A percentile compares a stretch with the other conserved stretches of the same genome.
phyloP scores from a whole-genome alignment of 2,329 filamentous ascomycete species.

The Monosporascus sp. region DNA sequence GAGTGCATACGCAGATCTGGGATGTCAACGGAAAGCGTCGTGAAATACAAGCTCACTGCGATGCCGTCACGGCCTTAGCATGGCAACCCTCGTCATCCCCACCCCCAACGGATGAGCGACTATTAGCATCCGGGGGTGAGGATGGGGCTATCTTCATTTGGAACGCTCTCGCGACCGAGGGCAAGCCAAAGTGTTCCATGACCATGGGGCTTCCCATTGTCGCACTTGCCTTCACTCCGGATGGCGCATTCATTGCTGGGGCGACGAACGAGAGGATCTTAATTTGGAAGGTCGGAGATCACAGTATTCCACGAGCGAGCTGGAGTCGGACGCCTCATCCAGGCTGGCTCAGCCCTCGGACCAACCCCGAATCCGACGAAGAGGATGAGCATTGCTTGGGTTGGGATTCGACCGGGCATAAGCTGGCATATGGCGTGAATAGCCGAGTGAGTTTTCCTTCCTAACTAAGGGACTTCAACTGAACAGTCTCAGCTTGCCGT shows the following conservation, averaged over 20 bases:
- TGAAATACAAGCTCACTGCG: conserved; percentile 54
- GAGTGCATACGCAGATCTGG: conserved; percentile 41
- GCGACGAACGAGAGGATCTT: conserved; percentile 53
- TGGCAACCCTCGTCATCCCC: conserved; percentile 52
- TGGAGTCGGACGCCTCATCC: conserved; percentile 52
- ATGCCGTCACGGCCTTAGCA: conserved; percentile 50
- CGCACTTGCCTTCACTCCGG: conserved; percentile 56
- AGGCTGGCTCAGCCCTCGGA: conserved; percentile 54
- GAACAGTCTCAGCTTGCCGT: conserved; percentile 37
- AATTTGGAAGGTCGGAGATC: conserved; percentile 60
- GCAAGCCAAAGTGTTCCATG: conserved; percentile 53
- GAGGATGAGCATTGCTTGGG: conserved; percentile 56
- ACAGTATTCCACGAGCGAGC: conserved; percentile 51
- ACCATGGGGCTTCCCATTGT: conserved; percentile 56
- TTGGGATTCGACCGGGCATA: conserved; percentile 58
- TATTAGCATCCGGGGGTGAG: conserved; percentile 57
- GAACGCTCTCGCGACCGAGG: conserved; percentile 51
- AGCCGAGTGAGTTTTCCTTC: conserved; percentile 44
- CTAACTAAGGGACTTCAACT: conserved; percentile 3
- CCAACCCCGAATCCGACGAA: conserved; percentile 47
- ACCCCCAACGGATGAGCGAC: conserved; percentile 41
- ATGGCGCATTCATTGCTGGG: conserved; percentile 57
- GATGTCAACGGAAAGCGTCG: conserved; percentile 47
- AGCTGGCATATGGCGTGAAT: conserved; percentile 58
- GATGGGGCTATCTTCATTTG: conserved; percentile 59